Conservation (phyloP, 176 grass and related monocot genomes). For the Stipa capillata region DNA sequence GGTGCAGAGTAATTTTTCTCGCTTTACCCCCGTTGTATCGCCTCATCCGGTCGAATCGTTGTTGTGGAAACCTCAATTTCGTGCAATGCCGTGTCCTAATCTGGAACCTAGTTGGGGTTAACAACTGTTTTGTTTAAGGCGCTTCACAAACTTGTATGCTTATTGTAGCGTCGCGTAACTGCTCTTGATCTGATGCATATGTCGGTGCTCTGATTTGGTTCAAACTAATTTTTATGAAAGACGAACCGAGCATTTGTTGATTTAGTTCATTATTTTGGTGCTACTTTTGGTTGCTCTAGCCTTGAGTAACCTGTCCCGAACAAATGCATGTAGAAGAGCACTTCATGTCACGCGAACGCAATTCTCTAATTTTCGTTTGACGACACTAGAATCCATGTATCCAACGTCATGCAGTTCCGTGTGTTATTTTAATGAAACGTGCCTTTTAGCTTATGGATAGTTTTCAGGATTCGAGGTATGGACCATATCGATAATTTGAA, state of each 20-base stretch:
- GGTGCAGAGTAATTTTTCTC: neutral
- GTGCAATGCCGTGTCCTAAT: neutral
- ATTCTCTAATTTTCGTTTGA: neutral
- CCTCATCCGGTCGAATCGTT: slow-evolving; percentile 1
- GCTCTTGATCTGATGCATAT: neutral
- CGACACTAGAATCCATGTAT: neutral
- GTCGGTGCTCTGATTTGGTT: neutral
- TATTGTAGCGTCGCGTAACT: neutral
- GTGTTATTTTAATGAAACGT: neutral
- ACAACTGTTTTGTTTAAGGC: neutral
- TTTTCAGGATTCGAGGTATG: neutral
- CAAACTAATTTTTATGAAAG: no score
- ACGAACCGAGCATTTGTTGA: no score
- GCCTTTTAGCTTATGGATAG: neutral
- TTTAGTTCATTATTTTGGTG: no score
- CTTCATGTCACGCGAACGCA: no score
- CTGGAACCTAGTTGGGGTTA: neutral
- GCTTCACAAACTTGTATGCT: neutral
- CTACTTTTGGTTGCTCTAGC: neutral
- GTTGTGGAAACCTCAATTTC: neutral
- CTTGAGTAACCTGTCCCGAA: neutral
- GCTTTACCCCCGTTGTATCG: neutral
- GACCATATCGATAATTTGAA: neutral
- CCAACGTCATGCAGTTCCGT: neutral
- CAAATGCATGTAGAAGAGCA: neutral